These are phyloP conservation scores for Aspergillus sp. DNA, from an alignment of 2,329 filamentous ascomycete species.

Conservation along the genomic window DNA sequence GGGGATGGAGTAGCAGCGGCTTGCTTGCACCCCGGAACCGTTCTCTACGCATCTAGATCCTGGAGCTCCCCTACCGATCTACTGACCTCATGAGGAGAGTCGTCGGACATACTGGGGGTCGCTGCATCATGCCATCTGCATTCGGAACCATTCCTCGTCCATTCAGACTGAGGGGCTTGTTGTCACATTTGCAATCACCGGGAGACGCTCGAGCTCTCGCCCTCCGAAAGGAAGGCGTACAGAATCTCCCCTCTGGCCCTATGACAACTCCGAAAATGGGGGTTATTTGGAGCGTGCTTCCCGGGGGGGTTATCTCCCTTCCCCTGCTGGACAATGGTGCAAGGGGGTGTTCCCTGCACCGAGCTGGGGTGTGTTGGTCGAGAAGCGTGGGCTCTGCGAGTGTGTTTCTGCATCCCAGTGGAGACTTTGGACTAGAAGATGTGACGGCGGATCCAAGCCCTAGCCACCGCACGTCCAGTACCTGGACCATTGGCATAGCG, in stretches of 20 bases:
- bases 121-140: constrained; percentile 4
- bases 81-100: too few relatives aligned
- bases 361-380: constrained; percentile 24
- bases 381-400: constrained; percentile 34
- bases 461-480: constrained; percentile 22
- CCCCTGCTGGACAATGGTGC: constrained; percentile 8
- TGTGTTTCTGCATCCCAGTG: constrained; percentile 27
- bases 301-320: background rate
- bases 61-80: too few relatives aligned
- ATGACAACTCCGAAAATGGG: background rate
- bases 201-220: too few relatives aligned
- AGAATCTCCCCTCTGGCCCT: too few relatives aligned
- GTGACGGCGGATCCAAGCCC: constrained; percentile 32
- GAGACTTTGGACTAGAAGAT: constrained; percentile 19
- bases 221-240: too few relatives aligned
- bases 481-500: constrained; percentile 14
- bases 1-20: constrained; percentile 6
- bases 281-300: background rate
- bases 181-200: background rate
- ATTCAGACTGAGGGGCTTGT: background rate
- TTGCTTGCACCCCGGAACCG: too few relatives aligned
- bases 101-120: background rate
- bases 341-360: constrained; percentile 10
- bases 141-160: background rate
- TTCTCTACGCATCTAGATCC: too few relatives aligned